Percentiles rank a stretch among this genome's conserved stretches.
Conservation (phyloP, 2,329 filamentous ascomycete genomes). For the Clonostachys solani region DNA sequence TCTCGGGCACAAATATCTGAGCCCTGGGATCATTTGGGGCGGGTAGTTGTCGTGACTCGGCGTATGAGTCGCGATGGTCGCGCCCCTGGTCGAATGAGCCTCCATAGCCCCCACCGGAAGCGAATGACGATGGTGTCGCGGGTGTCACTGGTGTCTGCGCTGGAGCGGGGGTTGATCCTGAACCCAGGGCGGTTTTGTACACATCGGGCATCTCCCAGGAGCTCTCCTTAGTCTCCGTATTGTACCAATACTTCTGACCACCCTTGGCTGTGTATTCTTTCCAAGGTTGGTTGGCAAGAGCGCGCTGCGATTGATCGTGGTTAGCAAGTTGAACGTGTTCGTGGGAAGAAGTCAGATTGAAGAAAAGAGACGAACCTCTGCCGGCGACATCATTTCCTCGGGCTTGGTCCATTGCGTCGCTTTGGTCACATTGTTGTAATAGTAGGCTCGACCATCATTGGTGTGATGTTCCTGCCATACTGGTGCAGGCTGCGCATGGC, state of each 20-base stretch:
- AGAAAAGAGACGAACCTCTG: conserved; percentile 58
- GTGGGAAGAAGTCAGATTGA: background rate
- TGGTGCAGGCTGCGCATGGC: conserved; percentile 43
- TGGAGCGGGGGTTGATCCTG: conserved; percentile 41
- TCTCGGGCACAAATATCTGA: conserved; percentile 58
- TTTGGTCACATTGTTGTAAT: conserved; percentile 83
- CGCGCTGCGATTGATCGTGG: conserved; percentile 51
- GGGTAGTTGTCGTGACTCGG: conserved; percentile 44
- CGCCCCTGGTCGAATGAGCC: conserved; percentile 26
- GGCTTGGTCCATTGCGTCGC: conserved; percentile 94
- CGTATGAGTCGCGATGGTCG: conserved; percentile 8
- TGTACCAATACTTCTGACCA: conserved; percentile 92
- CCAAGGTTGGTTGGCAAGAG: conserved; percentile 80
- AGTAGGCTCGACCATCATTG: conserved; percentile 81
- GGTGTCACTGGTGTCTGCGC: conserved; percentile 31
- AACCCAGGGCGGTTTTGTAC: conserved; percentile 71
- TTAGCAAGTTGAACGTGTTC: background rate
- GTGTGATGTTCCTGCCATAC: conserved; percentile 80
- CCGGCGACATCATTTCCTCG: conserved; percentile 76
- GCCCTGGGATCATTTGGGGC: conserved; percentile 51
- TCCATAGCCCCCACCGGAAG: conserved; percentile 10
- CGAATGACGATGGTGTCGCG: conserved; percentile 26
- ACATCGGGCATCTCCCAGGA: conserved; percentile 90
- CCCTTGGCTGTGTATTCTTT: conserved; percentile 86
- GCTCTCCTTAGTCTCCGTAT: conserved; percentile 86